Evolutionary conservation across 257 asterid species (phyloP), one percentile per base, ranked within the genome.

Genomic region (Gynochthodes officinalis): DNA sequence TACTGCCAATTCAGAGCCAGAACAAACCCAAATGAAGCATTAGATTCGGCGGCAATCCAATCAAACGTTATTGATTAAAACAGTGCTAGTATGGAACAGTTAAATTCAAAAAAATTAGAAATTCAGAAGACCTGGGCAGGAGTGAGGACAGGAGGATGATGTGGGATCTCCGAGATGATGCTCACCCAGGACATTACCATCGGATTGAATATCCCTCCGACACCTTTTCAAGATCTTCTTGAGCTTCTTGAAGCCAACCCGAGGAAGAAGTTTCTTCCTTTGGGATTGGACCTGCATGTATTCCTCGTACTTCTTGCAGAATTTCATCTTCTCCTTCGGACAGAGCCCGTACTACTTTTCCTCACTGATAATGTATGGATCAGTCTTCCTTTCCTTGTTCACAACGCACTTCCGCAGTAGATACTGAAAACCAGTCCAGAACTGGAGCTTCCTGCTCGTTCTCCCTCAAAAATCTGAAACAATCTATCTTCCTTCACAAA

Each of bases 241-340:
- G 40, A 94, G 94, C 28, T 89, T 88, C 77, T 94, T 94, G 79
- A 94, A 84, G 52, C 90, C 96, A 30, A 94, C 95, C 7, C 86
- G 85, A 1, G 98, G 98, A 49, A 88, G 98, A 49, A 88, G 64
- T 39, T 69, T 64, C 75, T 88, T 87, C 89, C 84, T 84, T 79
- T 82, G 84, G 4, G 76, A 77, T 76, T 89, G 90, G 12, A 69
- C 84, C 25, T 86, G 87, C 96, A 94, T 89, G 84, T 86, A 94
- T 83, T 89, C 95, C 80, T 91, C 97, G 59, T 94, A 94, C 75
- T 87, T 94, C 95, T 94, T 91, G 67, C 96, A 91, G 76, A 94
- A 94, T 85, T 94, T 94, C 97, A 94, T 91, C 60, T 73, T 73
- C 71, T 16, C 7, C 30, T 39, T 60, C 2, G 52, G 4, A 46